Evolutionary conservation across 495 filamentous ascomycete species (phyloP).

Genomic region (Aspergillus bridgeri): DNA sequence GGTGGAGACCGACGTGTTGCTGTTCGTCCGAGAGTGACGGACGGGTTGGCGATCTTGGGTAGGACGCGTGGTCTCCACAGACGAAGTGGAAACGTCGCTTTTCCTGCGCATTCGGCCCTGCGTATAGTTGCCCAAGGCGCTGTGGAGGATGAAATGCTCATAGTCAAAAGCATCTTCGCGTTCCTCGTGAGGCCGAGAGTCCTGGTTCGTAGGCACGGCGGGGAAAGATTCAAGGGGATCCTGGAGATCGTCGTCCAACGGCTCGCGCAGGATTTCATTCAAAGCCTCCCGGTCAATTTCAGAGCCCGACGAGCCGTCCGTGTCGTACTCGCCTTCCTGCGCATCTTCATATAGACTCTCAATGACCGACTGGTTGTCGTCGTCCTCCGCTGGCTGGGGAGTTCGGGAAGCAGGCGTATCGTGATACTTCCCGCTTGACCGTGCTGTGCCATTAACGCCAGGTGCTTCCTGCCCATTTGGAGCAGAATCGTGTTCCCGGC

Average conservation of each 20-base stretch:
- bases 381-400: slow-evolving; percentile 14
- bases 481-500: slow-evolving; percentile 6
- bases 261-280: slow-evolving; percentile 42
- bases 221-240: slow-evolving; percentile 26
- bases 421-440: not conserved
- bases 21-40: slow-evolving; percentile 48
- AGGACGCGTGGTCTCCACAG: slow-evolving; percentile 68
- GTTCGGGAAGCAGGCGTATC: slow-evolving; percentile 4
- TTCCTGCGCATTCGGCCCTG: slow-evolving; percentile 46
- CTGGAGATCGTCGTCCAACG: slow-evolving; percentile 37
- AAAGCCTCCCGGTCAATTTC: slow-evolving; percentile 51
- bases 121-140: slow-evolving; percentile 71
- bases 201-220: slow-evolving; percentile 19
- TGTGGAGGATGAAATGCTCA: slow-evolving; percentile 90
- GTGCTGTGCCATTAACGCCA: not conserved
- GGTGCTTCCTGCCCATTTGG: not conserved
- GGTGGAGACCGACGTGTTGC: slow-evolving; percentile 68
- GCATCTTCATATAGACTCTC: slow-evolving; percentile 61
- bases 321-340: slow-evolving; percentile 38
- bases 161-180: slow-evolving; percentile 97
- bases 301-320: slow-evolving; percentile 35
- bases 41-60: slow-evolving; percentile 18
- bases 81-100: slow-evolving; percentile 63
- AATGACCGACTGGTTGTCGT: slow-evolving; percentile 38
- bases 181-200: slow-evolving; percentile 72